Conservation (phyloP, 352 stramenopile species). For the Ophiocytium majus region DNA sequence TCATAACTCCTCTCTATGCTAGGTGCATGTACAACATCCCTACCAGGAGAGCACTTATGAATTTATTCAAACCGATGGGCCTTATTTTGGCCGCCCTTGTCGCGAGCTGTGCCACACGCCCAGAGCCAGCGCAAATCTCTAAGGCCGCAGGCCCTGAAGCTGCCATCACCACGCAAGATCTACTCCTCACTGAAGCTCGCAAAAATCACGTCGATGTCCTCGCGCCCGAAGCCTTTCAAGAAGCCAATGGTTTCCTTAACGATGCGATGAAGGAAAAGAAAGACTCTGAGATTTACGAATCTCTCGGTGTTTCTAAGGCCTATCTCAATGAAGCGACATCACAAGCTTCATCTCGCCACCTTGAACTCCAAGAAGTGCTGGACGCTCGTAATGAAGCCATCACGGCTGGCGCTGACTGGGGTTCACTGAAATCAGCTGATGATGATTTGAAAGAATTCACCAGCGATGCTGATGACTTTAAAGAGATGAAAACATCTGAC, state of each 20-base stretch:
- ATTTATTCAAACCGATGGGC: too few relatives aligned
- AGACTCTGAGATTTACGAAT: conserved; percentile 1
- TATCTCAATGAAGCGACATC: not conserved
- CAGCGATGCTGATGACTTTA: not conserved
- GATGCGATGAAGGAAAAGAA: too few relatives aligned
- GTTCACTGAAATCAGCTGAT: not conserved
- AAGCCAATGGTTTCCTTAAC: too few relatives aligned
- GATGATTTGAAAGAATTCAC: not conserved
- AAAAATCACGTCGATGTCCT: conserved; percentile 7
- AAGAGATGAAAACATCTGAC: not conserved
- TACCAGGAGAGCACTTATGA: too few relatives aligned
- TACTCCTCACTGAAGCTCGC: not conserved
- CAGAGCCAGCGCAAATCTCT: not conserved
- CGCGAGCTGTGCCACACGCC: not conserved
- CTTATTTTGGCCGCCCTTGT: too few relatives aligned
- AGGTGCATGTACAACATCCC: too few relatives aligned
- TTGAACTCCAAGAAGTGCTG: not conserved
- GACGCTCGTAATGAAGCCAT: not conserved
- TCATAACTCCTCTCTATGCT: too few relatives aligned
- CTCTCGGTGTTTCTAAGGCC: conserved; percentile 2
- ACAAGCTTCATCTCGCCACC: not conserved
- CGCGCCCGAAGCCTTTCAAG: not conserved
- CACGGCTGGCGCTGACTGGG: not conserved
- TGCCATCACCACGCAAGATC: conserved; percentile 6
- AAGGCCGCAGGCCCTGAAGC: not conserved